Evolutionary conservation across 1,284 basidiomycete species (phyloP), one percentile per base, ranked within the genome.

Genomic region (Serendipita sp.): DNA sequence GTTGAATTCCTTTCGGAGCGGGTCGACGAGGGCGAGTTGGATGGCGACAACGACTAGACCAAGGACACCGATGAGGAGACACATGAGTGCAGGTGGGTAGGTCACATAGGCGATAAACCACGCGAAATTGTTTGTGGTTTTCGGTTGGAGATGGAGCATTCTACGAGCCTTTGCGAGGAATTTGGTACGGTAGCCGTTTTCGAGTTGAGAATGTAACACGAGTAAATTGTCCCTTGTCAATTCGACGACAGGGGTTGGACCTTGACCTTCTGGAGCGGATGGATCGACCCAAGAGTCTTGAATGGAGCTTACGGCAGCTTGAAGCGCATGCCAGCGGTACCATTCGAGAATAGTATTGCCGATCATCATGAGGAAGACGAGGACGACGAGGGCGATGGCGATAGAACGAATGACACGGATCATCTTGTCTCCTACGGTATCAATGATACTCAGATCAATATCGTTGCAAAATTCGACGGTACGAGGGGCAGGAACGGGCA

Each of bases 81-180:
- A 88, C 0, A 89, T 87, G 45, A 96, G 79, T 1, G 91, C 91
- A 0, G 92, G 89, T 1, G 92, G 85, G 70, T 97, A 90, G 70
- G 90, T 88, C 65, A 97, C 78, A 74, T 95, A 97, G 67, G 89
- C 81, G 67, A 91, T 76, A 73, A 91, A 90, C 87, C 88, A 94
- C 60, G 64, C 62, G 4, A 67, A 44, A 50, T 67, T 58, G 53
- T 60, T 63, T 29, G 38, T n/a, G n/a, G 50, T 44, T 22, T 62
- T 5, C 65, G 62, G 15, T 63, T 81, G 82, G 22, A 87, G 74
- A 67, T 86, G 68, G 88, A 81, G 67, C 83, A 79, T 26, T 78
- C 73, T n/a, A 82, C 77, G 12, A 75, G 78, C 66, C 87, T 74
- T 62, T 73, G 78, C 53, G 87, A 70, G 60, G 74, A 8, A 89